Percentiles rank a stretch among this genome's conserved stretches.
These are phyloP conservation scores for Boletus barrowsii DNA, from an alignment of 768 basidiomycete species.

Conservation along the genomic window DNA sequence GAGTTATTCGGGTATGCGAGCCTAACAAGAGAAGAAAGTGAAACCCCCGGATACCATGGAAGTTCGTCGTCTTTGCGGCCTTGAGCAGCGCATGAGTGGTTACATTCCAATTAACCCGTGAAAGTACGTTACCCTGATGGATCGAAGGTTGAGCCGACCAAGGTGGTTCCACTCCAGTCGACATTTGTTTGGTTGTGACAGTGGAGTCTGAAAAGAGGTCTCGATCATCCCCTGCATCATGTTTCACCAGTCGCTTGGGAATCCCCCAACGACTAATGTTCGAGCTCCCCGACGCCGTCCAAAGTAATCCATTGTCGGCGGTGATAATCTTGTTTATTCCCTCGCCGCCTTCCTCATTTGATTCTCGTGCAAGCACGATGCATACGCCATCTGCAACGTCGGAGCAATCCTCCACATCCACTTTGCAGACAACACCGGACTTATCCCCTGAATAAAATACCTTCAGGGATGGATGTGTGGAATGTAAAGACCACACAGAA, in stretches of 20 bases:
- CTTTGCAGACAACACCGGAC: conserved; percentile 82
- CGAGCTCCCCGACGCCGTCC: conserved; percentile 87
- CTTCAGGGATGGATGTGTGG: conserved; percentile 80
- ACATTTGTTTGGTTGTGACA: conserved; percentile 7
- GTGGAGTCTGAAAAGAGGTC: conserved; percentile 14
- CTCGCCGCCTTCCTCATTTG: conserved; percentile 44
- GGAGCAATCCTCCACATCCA: conserved; percentile 81
- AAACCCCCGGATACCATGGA: conserved; percentile 55
- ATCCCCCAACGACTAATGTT: conserved; percentile 81
- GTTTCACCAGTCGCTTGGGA: conserved; percentile 40
- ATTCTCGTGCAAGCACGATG: conserved; percentile 72
- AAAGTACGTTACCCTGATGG: conserved; percentile 19
- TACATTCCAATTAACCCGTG: background rate
- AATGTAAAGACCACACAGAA: conserved; percentile 91
- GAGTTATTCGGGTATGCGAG: conserved; percentile 67
- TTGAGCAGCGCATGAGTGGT: conserved; percentile 15
- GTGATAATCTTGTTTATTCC: conserved; percentile 82
- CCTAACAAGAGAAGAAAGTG: conserved; percentile 66
- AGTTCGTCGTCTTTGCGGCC: conserved; percentile 19
- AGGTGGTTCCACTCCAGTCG: conserved; percentile 16
- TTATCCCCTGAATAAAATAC: conserved; percentile 95
- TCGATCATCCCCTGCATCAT: conserved; percentile 10
- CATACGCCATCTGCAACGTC: conserved; percentile 91
- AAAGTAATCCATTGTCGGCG: conserved; percentile 80
- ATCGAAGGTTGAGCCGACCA: conserved; percentile 11